Evolutionary conservation across 441 rosid species (phyloP).

Genomic region (Pelargonium myrrhifolium): DNA sequence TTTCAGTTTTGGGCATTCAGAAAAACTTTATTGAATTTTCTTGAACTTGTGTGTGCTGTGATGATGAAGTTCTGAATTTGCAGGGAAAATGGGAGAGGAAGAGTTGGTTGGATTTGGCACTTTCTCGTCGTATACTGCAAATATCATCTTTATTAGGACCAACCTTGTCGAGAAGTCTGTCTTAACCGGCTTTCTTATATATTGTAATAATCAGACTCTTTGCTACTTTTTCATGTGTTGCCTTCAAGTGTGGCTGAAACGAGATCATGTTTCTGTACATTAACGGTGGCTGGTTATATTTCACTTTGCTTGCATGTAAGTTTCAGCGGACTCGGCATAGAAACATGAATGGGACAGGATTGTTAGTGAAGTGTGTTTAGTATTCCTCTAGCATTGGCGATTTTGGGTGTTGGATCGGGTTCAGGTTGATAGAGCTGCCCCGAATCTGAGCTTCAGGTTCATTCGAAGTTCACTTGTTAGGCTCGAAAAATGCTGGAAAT

Average conservation of each 20-base stretch:
- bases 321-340: background rate
- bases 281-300: background rate
- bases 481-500: too few species aligned
- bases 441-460: too few species aligned
- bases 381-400: too few species aligned
- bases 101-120: background rate
- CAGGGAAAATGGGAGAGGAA: slow-evolving; percentile 5
- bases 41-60: background rate
- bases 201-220: too few species aligned
- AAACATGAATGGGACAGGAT: background rate
- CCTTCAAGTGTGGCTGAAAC: background rate
- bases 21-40: background rate
- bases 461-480: too few species aligned
- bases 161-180: too few species aligned
- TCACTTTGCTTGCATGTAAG: background rate
- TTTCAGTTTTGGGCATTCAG: background rate
- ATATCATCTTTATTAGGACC: background rate
- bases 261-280: too few species aligned
- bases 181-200: too few species aligned
- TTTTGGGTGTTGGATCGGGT: too few species aligned
- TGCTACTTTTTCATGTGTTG: background rate
- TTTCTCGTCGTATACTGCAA: background rate
- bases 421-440: too few species aligned
- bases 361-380: background rate
- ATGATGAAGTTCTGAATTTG: background rate